These are phyloP conservation scores for Colletotrichum zoysiae DNA, from an alignment of 2,329 filamentous ascomycete species.

Conservation along the genomic window DNA sequence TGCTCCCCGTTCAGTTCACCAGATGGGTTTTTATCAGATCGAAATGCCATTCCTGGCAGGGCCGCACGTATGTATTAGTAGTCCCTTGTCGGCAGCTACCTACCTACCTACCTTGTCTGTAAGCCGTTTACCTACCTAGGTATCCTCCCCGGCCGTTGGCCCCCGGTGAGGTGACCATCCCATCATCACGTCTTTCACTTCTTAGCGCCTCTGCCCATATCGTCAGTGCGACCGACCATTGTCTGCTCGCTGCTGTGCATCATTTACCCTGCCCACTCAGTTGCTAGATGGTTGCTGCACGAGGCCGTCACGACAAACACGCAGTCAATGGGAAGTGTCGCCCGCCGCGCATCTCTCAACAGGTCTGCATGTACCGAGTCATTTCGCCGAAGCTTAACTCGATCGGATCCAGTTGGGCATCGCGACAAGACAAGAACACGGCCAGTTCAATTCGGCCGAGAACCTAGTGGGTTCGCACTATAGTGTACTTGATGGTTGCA, in stretches of 20 bases:
- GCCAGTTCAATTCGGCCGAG: not conserved
- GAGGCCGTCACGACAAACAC: constrained; percentile 2
- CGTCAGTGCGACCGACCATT: constrained; percentile 7
- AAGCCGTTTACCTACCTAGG: no score
- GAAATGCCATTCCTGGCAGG: constrained; percentile 29
- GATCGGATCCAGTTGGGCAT: not conserved
- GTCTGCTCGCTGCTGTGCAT: not conserved
- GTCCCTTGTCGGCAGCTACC: constrained; percentile 28
- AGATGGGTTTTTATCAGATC: constrained; percentile 29
- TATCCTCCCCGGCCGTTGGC: constrained; percentile 9
- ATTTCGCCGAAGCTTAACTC: not conserved
- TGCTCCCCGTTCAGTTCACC: not conserved
- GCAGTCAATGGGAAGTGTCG: not conserved
- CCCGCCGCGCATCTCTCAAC: constrained; percentile 2
- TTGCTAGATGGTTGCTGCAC: not conserved
- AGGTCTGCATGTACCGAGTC: constrained; percentile 12
- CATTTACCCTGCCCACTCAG: not conserved
- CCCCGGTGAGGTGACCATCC: constrained; percentile 21
- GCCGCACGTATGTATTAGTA: not conserved
- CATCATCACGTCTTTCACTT: not conserved
- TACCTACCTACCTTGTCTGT: no score
- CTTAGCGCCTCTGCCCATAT: not conserved
- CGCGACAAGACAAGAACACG: not conserved
- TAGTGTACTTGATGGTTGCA: not conserved
- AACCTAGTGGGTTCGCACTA: not conserved